A percentile compares a stretch with the other conserved stretches of the same genome.
phyloP scores from a whole-genome alignment of 805 yeast genomes.

The Saitoella complicata region DNA sequence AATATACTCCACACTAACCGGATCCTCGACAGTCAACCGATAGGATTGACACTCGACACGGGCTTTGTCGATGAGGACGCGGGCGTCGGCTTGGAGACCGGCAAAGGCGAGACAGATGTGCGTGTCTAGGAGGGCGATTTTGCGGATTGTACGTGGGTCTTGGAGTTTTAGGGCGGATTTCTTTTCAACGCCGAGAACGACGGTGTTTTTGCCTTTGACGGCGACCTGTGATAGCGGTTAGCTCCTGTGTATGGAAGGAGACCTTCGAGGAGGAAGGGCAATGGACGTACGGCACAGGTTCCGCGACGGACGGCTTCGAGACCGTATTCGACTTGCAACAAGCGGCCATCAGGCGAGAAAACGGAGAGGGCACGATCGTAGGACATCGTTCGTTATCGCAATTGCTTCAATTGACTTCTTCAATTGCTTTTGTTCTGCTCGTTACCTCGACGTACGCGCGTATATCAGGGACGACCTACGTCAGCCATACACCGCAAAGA shows the following conservation, averaged over 20 bases:
- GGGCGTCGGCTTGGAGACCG: conserved; percentile 95
- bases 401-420: too few relatives aligned
- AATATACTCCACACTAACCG: conserved; percentile 79
- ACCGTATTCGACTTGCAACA: conserved; percentile 82
- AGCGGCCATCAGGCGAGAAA: conserved; percentile 28
- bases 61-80: conserved; percentile 86
- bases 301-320: conserved; percentile 96
- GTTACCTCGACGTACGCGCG: too few relatives aligned
- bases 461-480: too few relatives aligned
- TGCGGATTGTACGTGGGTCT: conserved; percentile 92
- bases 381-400: too few relatives aligned
- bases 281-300: conserved; percentile 54
- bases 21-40: conserved; percentile 82
- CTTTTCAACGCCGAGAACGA: conserved; percentile 91
- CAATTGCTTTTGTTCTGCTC: too few relatives aligned
- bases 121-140: conserved; percentile 78
- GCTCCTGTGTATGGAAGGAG: background rate
- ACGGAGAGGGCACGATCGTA: conserved; percentile 98
- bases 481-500: too few relatives aligned
- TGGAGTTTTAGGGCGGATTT: conserved; percentile 88
- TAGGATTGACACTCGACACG: conserved; percentile 94
- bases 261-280: background rate
- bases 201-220: conserved; percentile 75
- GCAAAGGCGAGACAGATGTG: conserved; percentile 90
- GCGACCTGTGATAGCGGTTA: conserved; percentile 37